Evolutionary conservation across 352 stramenopile genomes (phyloP).

Genomic region (Globisporangium abappressorium): DNA sequence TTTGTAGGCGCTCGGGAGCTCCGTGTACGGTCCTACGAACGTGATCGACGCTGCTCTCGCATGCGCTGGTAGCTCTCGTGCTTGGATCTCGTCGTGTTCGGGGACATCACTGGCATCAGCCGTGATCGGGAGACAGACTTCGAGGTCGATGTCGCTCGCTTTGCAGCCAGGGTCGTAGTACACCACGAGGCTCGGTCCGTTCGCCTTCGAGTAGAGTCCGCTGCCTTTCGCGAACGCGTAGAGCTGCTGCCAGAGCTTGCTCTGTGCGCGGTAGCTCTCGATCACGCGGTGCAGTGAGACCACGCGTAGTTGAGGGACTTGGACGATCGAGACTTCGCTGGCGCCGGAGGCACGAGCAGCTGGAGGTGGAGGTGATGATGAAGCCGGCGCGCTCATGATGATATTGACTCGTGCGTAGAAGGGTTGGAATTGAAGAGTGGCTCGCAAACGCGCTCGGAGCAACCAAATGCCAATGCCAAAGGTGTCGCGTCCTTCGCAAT

Average conservation of each 20-base stretch:
- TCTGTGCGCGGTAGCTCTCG: slow-evolving; percentile 44
- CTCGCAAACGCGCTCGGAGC: no score
- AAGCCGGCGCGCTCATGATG: background rate
- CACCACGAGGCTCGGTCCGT: slow-evolving; percentile 32
- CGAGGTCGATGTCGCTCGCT: slow-evolving; percentile 42
- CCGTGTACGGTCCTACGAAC: slow-evolving; percentile 2
- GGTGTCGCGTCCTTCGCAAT: background rate
- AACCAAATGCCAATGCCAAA: background rate
- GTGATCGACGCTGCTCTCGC: slow-evolving; percentile 30
- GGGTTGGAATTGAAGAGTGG: background rate
- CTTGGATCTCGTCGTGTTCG: slow-evolving; percentile 18
- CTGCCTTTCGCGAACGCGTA: slow-evolving; percentile 20
- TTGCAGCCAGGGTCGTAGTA: slow-evolving; percentile 36
- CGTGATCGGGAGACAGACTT: slow-evolving; percentile 44
- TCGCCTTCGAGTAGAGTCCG: slow-evolving; percentile 17
- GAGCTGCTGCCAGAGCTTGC: slow-evolving; percentile 36
- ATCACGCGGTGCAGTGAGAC: slow-evolving; percentile 35
- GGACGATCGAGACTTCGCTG: background rate
- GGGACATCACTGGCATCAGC: slow-evolving; percentile 18
- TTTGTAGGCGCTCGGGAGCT: slow-evolving; percentile 4
- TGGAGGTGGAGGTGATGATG: background rate
- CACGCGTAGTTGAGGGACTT: slow-evolving; percentile 23
- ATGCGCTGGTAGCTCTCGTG: slow-evolving; percentile 21
- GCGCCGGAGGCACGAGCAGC: background rate
- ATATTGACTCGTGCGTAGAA: background rate